These are phyloP conservation scores for Saccharomyces pastorianus DNA, from an alignment of 1,139 yeast species.

Conservation along the genomic window DNA sequence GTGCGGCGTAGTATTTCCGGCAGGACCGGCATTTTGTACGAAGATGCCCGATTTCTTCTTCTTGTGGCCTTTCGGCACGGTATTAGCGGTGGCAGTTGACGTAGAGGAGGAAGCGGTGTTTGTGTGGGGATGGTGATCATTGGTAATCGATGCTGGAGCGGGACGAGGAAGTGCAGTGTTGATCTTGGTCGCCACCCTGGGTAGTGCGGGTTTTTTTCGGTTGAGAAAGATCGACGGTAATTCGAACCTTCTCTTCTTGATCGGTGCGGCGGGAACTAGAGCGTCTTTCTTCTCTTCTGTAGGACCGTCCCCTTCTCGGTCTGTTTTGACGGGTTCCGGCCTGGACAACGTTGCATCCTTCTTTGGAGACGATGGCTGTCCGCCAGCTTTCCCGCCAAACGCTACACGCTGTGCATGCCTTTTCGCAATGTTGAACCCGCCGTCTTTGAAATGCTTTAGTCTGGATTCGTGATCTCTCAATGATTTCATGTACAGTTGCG, in stretches of 20 bases:
- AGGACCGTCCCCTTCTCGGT: neutral
- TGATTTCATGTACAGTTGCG: slow-evolving; percentile 18
- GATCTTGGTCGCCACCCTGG: slow-evolving; percentile 5
- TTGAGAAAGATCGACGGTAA: slow-evolving; percentile 15
- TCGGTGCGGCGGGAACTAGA: neutral
- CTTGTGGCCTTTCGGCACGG: neutral
- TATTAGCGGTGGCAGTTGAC: neutral
- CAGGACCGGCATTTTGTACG: neutral
- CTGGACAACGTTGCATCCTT: neutral
- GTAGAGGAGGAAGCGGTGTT: neutral
- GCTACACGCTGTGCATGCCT: slow-evolving; percentile 16
- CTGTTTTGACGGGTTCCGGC: neutral
- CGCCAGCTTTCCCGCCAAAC: slow-evolving; percentile 22
- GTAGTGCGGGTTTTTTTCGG: slow-evolving; percentile 12
- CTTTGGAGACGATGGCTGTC: neutral
- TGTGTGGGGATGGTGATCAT: neutral
- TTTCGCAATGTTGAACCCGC: slow-evolving; percentile 14
- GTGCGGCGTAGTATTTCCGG: neutral
- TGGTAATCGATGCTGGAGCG: neutral
- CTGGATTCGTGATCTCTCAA: slow-evolving; percentile 18
- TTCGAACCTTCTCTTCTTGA: slow-evolving; percentile 17
- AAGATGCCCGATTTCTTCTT: neutral
- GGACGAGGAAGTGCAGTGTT: neutral
- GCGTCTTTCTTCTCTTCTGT: neutral
- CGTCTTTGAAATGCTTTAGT: slow-evolving; percentile 20